Evolutionary conservation across 345 rosid species (phyloP).

Genomic region (Aquilaria yunnanensis): DNA sequence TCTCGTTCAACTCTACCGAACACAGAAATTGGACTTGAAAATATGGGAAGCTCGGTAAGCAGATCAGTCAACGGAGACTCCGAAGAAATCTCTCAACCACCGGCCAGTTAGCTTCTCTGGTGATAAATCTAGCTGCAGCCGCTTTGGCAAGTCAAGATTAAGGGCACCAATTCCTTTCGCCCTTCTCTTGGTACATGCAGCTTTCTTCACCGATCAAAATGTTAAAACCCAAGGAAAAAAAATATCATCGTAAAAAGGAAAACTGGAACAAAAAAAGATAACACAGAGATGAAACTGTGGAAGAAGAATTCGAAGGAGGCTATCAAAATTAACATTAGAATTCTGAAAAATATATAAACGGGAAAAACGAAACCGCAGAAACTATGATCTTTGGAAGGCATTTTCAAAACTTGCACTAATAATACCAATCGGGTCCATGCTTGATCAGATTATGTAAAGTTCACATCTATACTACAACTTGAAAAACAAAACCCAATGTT

Average conservation of each 20-base stretch:
- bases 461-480: no score
- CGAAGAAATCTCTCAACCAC: constrained; percentile 35
- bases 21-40: background rate
- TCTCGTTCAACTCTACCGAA: background rate
- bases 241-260: no score
- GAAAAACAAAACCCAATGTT: no score
- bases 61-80: constrained; percentile 45
- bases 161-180: constrained; percentile 23
- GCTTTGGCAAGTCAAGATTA: constrained; percentile 51
- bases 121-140: constrained; percentile 64
- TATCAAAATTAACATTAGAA: no score
- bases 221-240: no score
- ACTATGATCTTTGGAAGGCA: no score
- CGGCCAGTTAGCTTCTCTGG: constrained; percentile 69
- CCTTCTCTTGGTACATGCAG: constrained; percentile 76
- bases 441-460: no score
- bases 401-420: no score
- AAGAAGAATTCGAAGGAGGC: background rate
- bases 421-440: no score
- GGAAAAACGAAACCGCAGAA: no score
- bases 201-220: background rate
- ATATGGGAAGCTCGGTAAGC: constrained; percentile 88
- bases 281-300: background rate
- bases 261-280: no score
- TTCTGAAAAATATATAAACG: no score